Evolutionary conservation across 73 alveolate species (phyloP).

Genomic region (Durusdinium trenchii): DNA sequence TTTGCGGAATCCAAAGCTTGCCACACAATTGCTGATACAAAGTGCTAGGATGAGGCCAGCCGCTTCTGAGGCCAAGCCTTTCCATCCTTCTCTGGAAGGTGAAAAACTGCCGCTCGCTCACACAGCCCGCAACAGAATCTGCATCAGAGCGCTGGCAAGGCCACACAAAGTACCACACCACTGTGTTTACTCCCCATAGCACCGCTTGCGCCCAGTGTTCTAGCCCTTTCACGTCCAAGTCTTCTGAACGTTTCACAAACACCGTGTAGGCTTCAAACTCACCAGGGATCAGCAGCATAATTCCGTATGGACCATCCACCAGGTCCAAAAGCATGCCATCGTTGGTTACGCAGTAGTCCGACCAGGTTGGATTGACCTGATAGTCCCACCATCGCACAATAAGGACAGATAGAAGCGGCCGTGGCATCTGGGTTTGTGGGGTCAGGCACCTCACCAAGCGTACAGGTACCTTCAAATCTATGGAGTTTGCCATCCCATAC

Average conservation of each 20-base stretch:
- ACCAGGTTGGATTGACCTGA: slow-evolving; percentile 32
- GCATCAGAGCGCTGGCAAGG: slow-evolving; percentile 80
- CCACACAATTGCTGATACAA: slow-evolving; percentile 57
- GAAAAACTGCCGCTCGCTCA: slow-evolving; percentile 26
- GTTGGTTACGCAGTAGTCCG: slow-evolving; percentile 58
- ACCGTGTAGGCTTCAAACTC: slow-evolving; percentile 49
- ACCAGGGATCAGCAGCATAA: slow-evolving; percentile 43
- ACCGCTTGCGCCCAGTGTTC: slow-evolving; percentile 94
- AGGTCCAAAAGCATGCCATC: slow-evolving; percentile 89
- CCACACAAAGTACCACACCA: slow-evolving; percentile 84
- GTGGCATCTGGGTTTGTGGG: not conserved
- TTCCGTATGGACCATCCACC: slow-evolving; percentile 61
- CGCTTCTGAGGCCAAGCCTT: slow-evolving; percentile 77
- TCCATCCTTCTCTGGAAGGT: slow-evolving; percentile 77
- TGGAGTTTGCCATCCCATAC: not conserved
- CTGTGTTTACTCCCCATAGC: slow-evolving; percentile 43
- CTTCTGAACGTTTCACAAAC: slow-evolving; percentile 18
- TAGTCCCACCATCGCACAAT: slow-evolving; percentile 88
- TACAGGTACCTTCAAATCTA: slow-evolving; percentile 29
- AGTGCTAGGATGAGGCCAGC: slow-evolving; percentile 85
- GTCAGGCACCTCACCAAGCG: not conserved
- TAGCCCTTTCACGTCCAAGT: slow-evolving; percentile 8
- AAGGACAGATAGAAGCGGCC: slow-evolving; percentile 59
- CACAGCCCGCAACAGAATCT: slow-evolving; percentile 24
- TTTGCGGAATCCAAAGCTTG: slow-evolving; percentile 79